Evolutionary conservation across 164 flowering plant genomes (phyloP), one percentile per base, ranked within the genome.

Genomic region (Vitis cinerea): DNA sequence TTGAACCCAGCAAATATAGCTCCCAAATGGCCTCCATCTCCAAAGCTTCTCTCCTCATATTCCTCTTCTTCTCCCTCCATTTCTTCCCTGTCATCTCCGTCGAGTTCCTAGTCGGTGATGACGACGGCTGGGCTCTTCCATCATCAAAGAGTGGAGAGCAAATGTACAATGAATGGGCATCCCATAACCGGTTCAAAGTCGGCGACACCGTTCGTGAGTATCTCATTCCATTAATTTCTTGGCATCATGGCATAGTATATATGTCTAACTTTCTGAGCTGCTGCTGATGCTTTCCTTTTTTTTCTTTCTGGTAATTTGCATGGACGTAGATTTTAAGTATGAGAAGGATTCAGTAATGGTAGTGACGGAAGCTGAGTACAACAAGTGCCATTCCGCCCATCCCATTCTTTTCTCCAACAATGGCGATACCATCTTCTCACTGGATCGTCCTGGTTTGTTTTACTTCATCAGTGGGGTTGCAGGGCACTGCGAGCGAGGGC

Each of bases 121-220:
- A 80, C 1, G 60, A 74, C 10, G 90, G 88, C 13, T 91, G 97
- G 97, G 62, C 11, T 16, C 56, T 84, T 23, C 96, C 90, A 19
- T 75, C 80, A 7, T 44, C 81, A 1, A 80, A 79, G 59, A 15
- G 68, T 0, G 78, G 74, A 17, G 67, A 23, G 5, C 61, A 84
- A 19, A 2, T 71, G 2, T 91, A 79, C 80, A 85, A 91, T 72
- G 49, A 81, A 0, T 91, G 97, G 97, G 97, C 93, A 1, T 83
- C 92, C 3, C 31, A 77, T 0, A 79, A 89, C 52, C 68, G 97
- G 61, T 89, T 91, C 69, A 81, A 80, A 10, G 74, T 85, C 57
- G 60, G 72, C n/a, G 92, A 91, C 75, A 82, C 87, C 31, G 23
- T 91, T 12, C 79, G 97, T 91, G 84, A 81, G 91, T 83, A 19